phyloP scores from a whole-genome alignment of 140 eudicot genomes.

The Anethum foeniculum region DNA sequence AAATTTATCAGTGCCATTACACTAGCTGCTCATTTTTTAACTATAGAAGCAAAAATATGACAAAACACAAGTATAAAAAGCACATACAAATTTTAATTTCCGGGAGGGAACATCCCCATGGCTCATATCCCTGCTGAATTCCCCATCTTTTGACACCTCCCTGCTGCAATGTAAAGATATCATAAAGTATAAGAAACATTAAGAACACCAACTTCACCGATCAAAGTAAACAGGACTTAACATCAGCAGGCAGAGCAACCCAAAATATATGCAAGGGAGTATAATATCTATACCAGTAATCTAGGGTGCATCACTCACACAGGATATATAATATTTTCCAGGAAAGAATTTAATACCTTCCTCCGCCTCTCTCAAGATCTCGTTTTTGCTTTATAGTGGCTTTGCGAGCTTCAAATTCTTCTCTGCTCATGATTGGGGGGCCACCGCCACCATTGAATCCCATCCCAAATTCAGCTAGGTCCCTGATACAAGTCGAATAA shows the following conservation, averaged over 20 bases:
- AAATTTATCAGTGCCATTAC: background rate
- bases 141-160: slow-evolving; percentile 49
- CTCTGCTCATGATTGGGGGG: slow-evolving; percentile 67
- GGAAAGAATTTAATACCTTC: slow-evolving; percentile 34
- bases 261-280: background rate
- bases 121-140: slow-evolving; percentile 53
- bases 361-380: slow-evolving; percentile 60
- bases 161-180: slow-evolving; percentile 29
- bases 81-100: slow-evolving; percentile 63
- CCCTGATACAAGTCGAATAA: slow-evolving; percentile 32
- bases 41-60: background rate
- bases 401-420: slow-evolving; percentile 88
- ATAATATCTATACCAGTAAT: background rate
- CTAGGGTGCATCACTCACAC: background rate
- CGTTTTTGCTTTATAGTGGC: slow-evolving; percentile 73
- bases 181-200: background rate
- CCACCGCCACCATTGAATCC: slow-evolving; percentile 48
- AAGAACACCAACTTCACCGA: background rate
- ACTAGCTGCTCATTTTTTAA: background rate
- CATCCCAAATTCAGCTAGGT: slow-evolving; percentile 81
- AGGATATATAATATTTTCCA: background rate
- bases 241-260: background rate
- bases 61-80: slow-evolving; percentile 1
- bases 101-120: slow-evolving; percentile 37
- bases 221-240: background rate